phyloP scores from a whole-genome alignment of 441 rosid species.

The Bocquillonia castaneifolia region DNA sequence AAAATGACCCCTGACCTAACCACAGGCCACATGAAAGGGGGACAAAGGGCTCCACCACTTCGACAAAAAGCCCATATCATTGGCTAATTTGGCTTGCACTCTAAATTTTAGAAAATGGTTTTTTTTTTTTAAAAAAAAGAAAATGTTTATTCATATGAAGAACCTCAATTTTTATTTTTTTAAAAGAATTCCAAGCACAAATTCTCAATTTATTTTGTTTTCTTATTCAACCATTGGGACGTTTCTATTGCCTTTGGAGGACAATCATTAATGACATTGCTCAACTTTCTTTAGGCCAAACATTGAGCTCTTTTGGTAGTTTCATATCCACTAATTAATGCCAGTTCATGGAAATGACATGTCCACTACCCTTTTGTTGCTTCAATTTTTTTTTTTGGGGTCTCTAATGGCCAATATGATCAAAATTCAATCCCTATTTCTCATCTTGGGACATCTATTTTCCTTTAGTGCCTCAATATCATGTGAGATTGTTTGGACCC shows the following conservation, averaged over 20 bases:
- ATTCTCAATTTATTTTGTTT: neutral
- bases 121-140: neutral
- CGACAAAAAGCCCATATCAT: constrained; percentile 28
- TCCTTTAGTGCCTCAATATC: neutral
- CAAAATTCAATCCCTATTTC: neutral
- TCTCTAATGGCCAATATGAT: neutral
- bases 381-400: neutral
- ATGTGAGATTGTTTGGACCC: neutral
- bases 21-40: constrained; percentile 11
- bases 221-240: neutral
- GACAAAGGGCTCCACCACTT: constrained; percentile 45
- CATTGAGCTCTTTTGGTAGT: constrained; percentile 14
- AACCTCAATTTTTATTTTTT: too few relatives aligned
- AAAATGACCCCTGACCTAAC: constrained; percentile 40
- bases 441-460: neutral
- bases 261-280: constrained; percentile 10
- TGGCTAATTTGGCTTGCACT: constrained; percentile 12
- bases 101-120: neutral
- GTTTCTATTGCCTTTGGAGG: constrained; percentile 16
- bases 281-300: constrained; percentile 7
- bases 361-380: constrained; percentile 3
- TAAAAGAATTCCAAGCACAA: neutral
- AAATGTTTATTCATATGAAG: too few relatives aligned
- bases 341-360: constrained; percentile 20
- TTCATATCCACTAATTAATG: constrained; percentile 16